Percentiles rank a stretch among this genome's conserved stretches.
phyloP scores from a whole-genome alignment of 176 grass and related monocot species.

The Musa beccarii region DNA sequence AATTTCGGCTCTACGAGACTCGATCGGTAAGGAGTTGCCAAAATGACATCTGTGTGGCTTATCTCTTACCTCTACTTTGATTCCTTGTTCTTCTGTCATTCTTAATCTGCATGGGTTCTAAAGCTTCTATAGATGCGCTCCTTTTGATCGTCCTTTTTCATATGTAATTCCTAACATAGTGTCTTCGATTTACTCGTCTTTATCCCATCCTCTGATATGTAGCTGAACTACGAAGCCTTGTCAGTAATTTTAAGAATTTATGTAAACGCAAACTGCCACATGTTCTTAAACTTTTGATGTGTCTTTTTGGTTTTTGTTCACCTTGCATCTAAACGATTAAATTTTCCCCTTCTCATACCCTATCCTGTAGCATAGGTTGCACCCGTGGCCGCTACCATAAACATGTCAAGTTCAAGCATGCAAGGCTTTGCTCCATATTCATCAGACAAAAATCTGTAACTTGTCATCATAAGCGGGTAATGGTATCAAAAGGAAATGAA shows the following conservation, averaged over 20 bases:
- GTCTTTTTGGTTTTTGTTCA: too few relatives aligned
- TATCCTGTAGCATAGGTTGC: too few relatives aligned
- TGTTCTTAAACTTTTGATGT: neutral
- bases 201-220: neutral
- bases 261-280: neutral
- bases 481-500: too few relatives aligned
- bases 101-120: neutral
- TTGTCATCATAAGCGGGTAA: too few relatives aligned
- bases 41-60: neutral
- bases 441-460: too few relatives aligned
- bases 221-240: neutral
- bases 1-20: constrained; percentile 64
- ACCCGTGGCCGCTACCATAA: too few relatives aligned
- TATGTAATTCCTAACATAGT: neutral
- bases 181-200: neutral
- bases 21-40: constrained; percentile 38
- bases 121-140: neutral
- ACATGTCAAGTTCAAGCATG: too few relatives aligned
- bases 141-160: neutral
- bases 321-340: too few relatives aligned
- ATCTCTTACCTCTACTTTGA: constrained; percentile 5
- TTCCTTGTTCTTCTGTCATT: neutral
- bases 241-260: neutral
- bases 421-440: too few relatives aligned
- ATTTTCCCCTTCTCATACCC: too few relatives aligned